Evolutionary conservation across 2,329 filamentous ascomycete genomes (phyloP).

Genomic region (Blastomyces emzantsi): DNA sequence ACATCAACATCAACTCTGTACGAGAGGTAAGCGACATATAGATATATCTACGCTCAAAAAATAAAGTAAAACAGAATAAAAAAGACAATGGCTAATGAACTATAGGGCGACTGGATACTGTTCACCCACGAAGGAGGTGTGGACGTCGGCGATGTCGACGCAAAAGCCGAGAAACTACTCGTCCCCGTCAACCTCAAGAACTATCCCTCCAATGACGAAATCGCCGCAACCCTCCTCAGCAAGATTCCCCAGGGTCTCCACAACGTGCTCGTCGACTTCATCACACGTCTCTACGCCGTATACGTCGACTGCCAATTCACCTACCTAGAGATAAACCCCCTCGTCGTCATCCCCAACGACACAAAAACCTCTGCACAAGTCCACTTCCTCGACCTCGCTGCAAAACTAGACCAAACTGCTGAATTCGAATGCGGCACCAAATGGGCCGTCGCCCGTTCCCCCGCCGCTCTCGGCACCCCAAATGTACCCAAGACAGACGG

Average conservation of each 20-base stretch:
- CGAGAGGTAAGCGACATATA: constrained; percentile 71
- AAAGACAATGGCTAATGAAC: constrained; percentile 13
- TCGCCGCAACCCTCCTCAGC: constrained; percentile 73
- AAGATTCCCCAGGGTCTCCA: constrained; percentile 93
- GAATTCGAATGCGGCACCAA: constrained; percentile 99
- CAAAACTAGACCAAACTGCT: constrained; percentile 97
- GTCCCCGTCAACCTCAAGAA: constrained; percentile 91
- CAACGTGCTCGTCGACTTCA: constrained; percentile 99
- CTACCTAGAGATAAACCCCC: constrained; percentile 99
- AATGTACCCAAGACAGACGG: constrained; percentile 50
- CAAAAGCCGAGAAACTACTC: constrained; percentile 96
- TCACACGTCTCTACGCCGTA: constrained; percentile 93
- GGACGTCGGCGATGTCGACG: constrained; percentile 97
- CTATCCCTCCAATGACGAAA: constrained; percentile 93
- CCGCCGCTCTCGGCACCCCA: constrained; percentile 73
- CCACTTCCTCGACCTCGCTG: constrained; percentile 95
- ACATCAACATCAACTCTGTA: constrained; percentile 99
- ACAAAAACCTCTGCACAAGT: constrained; percentile 87
- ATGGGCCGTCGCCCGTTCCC: constrained; percentile 93
- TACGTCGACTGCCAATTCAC: constrained; percentile 99
- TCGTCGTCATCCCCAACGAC: constrained; percentile 94
- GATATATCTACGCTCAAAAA: neutral
- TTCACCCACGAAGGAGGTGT: constrained; percentile 99
- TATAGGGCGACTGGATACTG: constrained; percentile 95
- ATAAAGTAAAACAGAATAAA: neutral